phyloP scores from a whole-genome alignment of 2,329 filamentous ascomycete species.

The Colletotrichum endophyticum region DNA sequence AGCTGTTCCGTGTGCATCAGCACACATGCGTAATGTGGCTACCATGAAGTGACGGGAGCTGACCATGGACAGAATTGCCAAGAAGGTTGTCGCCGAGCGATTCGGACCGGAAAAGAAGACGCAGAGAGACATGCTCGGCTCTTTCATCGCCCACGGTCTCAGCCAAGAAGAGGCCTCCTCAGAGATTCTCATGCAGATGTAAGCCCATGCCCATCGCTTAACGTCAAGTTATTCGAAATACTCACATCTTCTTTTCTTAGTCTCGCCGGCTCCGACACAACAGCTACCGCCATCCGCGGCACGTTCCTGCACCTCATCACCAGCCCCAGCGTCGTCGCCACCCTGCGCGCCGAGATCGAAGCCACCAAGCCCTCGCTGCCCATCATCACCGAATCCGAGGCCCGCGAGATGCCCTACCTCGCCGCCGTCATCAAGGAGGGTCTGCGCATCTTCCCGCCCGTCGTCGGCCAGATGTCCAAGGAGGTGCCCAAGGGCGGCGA shows the following conservation, averaged over 20 bases:
- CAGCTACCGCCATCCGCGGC: slow-evolving; percentile 58
- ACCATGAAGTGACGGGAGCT: fast-evolving
- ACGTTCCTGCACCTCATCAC: slow-evolving; percentile 60
- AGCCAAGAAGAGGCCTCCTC: slow-evolving; percentile 46
- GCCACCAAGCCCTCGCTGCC: slow-evolving; percentile 24
- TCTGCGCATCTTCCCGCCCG: slow-evolving; percentile 42
- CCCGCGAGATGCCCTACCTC: slow-evolving; percentile 46
- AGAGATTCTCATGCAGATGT: slow-evolving; percentile 44
- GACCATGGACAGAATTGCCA: slow-evolving; percentile 38
- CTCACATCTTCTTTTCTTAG: too few species aligned
- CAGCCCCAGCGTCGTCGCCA: slow-evolving; percentile 47
- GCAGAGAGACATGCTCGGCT: slow-evolving; percentile 56
- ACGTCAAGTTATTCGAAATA: slow-evolving; percentile 16
- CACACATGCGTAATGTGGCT: fast-evolving
- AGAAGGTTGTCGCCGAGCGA: slow-evolving; percentile 48
- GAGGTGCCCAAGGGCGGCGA: slow-evolving; percentile 40
- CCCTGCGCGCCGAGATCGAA: slow-evolving; percentile 50
- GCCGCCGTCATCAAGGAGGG: slow-evolving; percentile 57
- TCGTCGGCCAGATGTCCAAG: slow-evolving; percentile 41
- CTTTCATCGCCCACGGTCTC: slow-evolving; percentile 44
- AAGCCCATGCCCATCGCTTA: slow-evolving; percentile 43
- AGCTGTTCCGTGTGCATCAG: neutral
- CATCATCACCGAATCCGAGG: slow-evolving; percentile 36
- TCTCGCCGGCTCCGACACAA: slow-evolving; percentile 63
- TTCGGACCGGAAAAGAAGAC: slow-evolving; percentile 46